Evolutionary conservation across 148 eudicot species (phyloP).

Genomic region (Amaranthus hypochondriacus): DNA sequence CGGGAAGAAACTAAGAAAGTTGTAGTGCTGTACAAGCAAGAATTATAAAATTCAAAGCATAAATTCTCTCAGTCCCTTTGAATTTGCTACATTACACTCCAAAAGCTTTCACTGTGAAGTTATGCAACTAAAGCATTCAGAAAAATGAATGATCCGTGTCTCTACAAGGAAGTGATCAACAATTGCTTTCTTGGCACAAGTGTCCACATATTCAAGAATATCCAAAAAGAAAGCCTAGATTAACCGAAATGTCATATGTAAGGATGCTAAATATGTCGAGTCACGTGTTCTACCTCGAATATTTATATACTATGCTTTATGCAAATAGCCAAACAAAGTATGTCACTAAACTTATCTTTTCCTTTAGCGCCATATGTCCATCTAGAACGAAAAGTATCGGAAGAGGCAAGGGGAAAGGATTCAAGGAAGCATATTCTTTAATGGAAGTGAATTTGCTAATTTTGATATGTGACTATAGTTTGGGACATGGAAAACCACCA

Average conservation of each 20-base stretch:
- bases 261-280: background rate
- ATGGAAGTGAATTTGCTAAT: conserved; percentile 9
- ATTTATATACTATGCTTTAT: conserved; percentile 1
- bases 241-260: background rate
- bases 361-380: conserved; percentile 1
- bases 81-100: no score
- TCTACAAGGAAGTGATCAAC: no score
- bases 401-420: background rate
- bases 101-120: no score
- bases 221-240: background rate
- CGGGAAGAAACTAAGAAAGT: background rate
- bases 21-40: background rate
- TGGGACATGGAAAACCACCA: background rate
- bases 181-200: no score
- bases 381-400: background rate
- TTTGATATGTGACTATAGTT: background rate
- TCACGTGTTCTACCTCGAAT: conserved; percentile 3
- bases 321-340: conserved; percentile 3
- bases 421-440: conserved; percentile 3
- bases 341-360: conserved; percentile 7
- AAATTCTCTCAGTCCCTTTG: no score
- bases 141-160: no score
- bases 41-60: no score
- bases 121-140: no score
- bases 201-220: background rate